Evolutionary conservation across 2,329 filamentous ascomycete species (phyloP).

Genomic region (Ophiocordyceps camponoti-saundersi): DNA sequence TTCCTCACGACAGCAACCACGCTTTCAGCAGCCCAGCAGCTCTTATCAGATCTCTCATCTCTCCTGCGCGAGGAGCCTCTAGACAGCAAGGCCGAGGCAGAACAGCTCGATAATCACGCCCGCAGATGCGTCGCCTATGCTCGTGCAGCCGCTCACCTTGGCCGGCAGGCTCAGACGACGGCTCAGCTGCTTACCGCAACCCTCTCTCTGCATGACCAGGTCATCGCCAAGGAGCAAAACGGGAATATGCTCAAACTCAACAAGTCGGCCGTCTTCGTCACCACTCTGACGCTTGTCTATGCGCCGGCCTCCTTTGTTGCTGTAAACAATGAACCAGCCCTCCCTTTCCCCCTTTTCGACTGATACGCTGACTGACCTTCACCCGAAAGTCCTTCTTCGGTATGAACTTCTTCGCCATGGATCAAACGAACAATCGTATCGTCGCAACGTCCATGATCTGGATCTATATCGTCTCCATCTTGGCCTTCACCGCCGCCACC

Average conservation of each 20-base stretch:
- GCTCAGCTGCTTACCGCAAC: background rate
- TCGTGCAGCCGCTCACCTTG: background rate
- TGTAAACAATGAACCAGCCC: background rate
- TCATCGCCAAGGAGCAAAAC: background rate
- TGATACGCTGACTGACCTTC: background rate
- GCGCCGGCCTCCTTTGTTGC: background rate
- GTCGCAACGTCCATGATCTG: background rate
- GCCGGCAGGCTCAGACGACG: background rate
- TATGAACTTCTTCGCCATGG: background rate
- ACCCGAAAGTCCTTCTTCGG: background rate
- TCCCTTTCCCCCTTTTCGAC: background rate
- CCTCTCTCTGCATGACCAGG: background rate
- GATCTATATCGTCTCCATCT: background rate
- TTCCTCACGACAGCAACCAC: background rate
- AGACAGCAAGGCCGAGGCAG: background rate
- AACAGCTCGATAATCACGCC: background rate
- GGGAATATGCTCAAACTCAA: background rate
- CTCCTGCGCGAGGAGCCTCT: background rate
- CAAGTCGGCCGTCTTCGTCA: background rate
- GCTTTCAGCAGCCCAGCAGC: background rate
- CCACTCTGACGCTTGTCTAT: background rate
- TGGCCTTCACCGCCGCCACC: background rate
- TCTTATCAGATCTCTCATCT: background rate
- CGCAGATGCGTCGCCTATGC: background rate
- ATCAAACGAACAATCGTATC: background rate